Base-by-base conservation (phyloP, 169 alveolate genomes). In the Plasmodium chabaudi region DNA sequence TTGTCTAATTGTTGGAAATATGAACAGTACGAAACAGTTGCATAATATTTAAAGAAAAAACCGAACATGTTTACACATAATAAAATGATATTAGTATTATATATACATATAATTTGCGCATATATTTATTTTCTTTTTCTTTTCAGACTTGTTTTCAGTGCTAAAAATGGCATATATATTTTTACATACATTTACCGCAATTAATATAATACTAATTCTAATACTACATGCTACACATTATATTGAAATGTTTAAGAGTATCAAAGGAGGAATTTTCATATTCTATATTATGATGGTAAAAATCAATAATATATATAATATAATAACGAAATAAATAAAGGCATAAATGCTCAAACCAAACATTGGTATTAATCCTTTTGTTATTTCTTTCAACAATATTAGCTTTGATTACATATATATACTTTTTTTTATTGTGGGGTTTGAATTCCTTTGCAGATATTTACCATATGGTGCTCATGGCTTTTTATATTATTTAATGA, bases 381-480 rank as follows among this genome's bases (percentile, higher is more conserved):
- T 34, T 34, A 34, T 34, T 34, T 34, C 42, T 34, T 34, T 34
- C 42, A 34, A 1, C 42, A 34, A 27, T 34, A 34, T 34, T 34
- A 34, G 42, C 42, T 34, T 34, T 3, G 42, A 6, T 34, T 34
- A 34, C 42, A 34, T 34, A 19, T 12, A 59, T n/a, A 13, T 64
- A 5, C 10, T 47, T 44, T 21, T 49, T n/a, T 47, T 56, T 49
- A 19, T 63, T 47, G 42, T 5, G 42, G 42, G 42, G 42, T 42
- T 9, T 44, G 21, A 2, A 9, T 74, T 47, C 27, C 27, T 49
- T 56, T 6, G 23, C 57, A 77, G 88, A 53, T 63, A 27, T 44
- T 77, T 57, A 10, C 61, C 47, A 19, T 77, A 59, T 77, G 88
- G 88, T 61, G 88, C 34, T 77, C 88, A 34, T 77, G 88, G 88